phyloP scores from a whole-genome alignment of 495 filamentous ascomycete genomes.

The Neurospora intermedia region DNA sequence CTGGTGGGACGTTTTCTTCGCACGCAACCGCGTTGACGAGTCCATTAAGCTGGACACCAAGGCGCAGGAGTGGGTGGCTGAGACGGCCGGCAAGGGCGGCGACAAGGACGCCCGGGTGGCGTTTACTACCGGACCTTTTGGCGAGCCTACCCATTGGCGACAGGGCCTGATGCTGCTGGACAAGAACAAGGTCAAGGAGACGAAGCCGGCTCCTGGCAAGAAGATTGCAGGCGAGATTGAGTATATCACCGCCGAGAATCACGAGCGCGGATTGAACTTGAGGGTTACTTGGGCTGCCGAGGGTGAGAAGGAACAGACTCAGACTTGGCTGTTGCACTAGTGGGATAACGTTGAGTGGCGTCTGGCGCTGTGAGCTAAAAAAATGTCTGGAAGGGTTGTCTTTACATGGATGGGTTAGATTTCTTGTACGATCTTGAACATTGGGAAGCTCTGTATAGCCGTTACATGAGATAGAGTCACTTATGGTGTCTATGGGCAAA shows the following conservation, averaged over 20 bases:
- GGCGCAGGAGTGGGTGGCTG: conserved; percentile 25
- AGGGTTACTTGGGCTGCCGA: conserved; percentile 30
- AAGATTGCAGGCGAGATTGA: conserved; percentile 35
- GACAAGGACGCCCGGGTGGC: conserved; percentile 33
- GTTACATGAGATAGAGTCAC: background rate
- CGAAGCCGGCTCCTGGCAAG: conserved; percentile 16
- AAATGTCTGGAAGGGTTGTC: background rate
- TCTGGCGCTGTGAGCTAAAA: background rate
- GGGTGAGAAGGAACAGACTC: conserved; percentile 23
- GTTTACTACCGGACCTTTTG: conserved; percentile 73
- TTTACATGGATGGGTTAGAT: background rate
- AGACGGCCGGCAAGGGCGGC: conserved; percentile 20
- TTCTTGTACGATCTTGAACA: background rate
- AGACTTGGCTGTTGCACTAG: conserved; percentile 35
- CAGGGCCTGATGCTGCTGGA: conserved; percentile 53
- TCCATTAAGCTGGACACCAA: conserved; percentile 9
- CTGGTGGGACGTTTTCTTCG: conserved; percentile 78
- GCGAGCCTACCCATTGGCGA: conserved; percentile 77
- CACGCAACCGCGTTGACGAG: conserved; percentile 26
- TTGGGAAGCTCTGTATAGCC: background rate
- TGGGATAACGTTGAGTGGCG: background rate
- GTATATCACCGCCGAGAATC: conserved; percentile 36
- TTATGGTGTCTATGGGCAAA: background rate
- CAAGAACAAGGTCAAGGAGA: conserved; percentile 20
- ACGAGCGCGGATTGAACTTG: conserved; percentile 37